Conservation (phyloP, 176 grass and related monocot species). For the Bothriochloa decipiens region DNA sequence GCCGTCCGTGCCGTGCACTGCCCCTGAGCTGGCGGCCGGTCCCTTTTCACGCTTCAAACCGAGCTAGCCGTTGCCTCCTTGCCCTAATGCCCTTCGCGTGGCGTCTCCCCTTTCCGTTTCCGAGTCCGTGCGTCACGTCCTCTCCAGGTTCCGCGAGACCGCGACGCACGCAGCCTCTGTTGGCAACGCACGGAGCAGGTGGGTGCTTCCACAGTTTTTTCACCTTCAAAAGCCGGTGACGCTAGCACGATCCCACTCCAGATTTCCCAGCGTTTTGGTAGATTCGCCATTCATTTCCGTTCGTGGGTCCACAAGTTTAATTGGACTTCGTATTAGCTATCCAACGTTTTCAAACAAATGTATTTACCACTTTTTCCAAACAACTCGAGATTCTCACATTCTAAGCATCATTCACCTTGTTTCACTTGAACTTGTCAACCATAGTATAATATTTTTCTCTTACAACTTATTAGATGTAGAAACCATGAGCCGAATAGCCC, state of each 20-base stretch:
- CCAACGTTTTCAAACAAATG: too few species aligned
- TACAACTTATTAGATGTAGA: too few species aligned
- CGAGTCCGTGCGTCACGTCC: background rate
- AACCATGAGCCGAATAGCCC: too few species aligned
- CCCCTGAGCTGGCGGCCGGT: constrained; percentile 36
- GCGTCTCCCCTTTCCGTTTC: background rate
- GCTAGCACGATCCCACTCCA: too few species aligned
- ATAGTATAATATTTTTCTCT: too few species aligned
- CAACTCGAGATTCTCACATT: too few species aligned
- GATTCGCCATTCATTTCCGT: background rate
- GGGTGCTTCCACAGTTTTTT: background rate
- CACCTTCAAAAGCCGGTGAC: too few species aligned
- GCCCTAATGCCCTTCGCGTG: background rate
- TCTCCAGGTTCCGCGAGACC: background rate
- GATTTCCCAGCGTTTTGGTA: background rate
- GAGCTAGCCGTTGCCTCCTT: constrained; percentile 46
- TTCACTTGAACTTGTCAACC: too few species aligned
- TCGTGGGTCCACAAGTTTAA: too few species aligned
- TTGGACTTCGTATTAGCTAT: too few species aligned
- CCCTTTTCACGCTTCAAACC: constrained; percentile 34
- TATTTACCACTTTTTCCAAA: too few species aligned
- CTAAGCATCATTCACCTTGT: too few species aligned
- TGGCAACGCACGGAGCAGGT: background rate
- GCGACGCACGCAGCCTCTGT: background rate
- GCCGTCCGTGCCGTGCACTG: background rate